Conservation (phyloP, 2,329 filamentous ascomycete species). For the Bipolaris sorokiniana region DNA sequence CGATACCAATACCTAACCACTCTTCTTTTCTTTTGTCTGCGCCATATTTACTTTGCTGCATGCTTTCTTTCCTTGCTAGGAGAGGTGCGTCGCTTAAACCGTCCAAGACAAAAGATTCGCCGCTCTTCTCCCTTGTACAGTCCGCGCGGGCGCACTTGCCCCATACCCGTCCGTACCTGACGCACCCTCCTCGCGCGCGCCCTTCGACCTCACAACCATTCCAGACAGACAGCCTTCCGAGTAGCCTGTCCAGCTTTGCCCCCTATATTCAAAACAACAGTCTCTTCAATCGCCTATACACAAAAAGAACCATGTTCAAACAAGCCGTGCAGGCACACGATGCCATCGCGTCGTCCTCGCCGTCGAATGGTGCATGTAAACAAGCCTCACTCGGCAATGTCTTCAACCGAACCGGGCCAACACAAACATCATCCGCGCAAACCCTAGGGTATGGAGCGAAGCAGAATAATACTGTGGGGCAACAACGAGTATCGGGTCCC, state of each 20-base stretch:
- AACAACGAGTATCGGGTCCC: slow-evolving; percentile 16
- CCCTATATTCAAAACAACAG: slow-evolving; percentile 22
- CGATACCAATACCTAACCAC: slow-evolving; percentile 29
- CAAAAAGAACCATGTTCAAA: slow-evolving; percentile 47
- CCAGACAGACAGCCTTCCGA: not conserved
- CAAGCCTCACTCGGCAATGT: slow-evolving; percentile 49
- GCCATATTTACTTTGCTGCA: slow-evolving; percentile 44
- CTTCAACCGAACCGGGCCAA: slow-evolving; percentile 47
- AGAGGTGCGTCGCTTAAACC: slow-evolving; percentile 46
- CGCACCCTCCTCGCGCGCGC: slow-evolving; percentile 21
- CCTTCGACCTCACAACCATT: slow-evolving; percentile 18
- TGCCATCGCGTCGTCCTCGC: slow-evolving; percentile 36
- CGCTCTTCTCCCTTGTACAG: slow-evolving; percentile 24
- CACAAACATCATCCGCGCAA: slow-evolving; percentile 37
- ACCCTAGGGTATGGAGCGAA: slow-evolving; percentile 45
- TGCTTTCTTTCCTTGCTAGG: slow-evolving; percentile 41
- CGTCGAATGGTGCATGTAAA: slow-evolving; percentile 30
- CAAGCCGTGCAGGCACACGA: slow-evolving; percentile 51
- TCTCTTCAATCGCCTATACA: slow-evolving; percentile 26
- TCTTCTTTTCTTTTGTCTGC: slow-evolving; percentile 34
- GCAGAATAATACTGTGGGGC: slow-evolving; percentile 28
- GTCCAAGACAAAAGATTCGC: slow-evolving; percentile 31
- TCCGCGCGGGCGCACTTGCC: slow-evolving; percentile 25
- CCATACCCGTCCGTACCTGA: slow-evolving; percentile 17
- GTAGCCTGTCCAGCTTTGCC: slow-evolving; percentile 1